phyloP scores from a whole-genome alignment of 345 rosid genomes.

The Eucalyptus caleyi region DNA sequence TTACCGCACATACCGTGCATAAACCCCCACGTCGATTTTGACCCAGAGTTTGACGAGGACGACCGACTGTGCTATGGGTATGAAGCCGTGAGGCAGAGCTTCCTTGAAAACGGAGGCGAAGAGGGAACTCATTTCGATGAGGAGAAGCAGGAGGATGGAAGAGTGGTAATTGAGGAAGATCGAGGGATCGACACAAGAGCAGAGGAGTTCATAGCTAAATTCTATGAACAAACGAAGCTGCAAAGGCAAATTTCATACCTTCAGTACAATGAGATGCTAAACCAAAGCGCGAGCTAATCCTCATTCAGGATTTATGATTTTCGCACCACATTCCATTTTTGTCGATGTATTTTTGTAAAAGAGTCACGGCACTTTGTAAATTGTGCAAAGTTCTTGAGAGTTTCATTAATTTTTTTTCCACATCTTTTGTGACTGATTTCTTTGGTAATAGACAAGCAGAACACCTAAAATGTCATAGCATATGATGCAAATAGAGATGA shows the following conservation, averaged over 20 bases:
- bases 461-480: background rate
- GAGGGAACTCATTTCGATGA: background rate
- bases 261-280: conserved; percentile 23
- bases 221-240: conserved; percentile 59
- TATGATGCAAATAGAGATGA: background rate
- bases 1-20: conserved; percentile 55
- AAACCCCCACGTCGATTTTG: conserved; percentile 37
- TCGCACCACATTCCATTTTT: background rate
- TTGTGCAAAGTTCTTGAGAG: background rate
- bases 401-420: background rate
- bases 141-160: background rate
- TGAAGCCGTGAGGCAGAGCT: conserved; percentile 6
- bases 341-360: background rate
- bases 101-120: background rate
- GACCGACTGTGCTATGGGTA: background rate
- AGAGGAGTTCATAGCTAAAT: conserved; percentile 69
- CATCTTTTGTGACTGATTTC: background rate
- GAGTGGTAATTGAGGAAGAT: conserved; percentile 5
- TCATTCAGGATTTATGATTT: background rate
- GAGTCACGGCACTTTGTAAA: background rate
- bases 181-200: conserved; percentile 73
- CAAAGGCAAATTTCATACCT: conserved; percentile 70
- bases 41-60: conserved; percentile 28
- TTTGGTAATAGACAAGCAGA: background rate
- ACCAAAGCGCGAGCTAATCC: background rate